These are phyloP conservation scores for Neostapfia colusana DNA, from an alignment of 176 grass and related monocot species.

Conservation along the genomic window DNA sequence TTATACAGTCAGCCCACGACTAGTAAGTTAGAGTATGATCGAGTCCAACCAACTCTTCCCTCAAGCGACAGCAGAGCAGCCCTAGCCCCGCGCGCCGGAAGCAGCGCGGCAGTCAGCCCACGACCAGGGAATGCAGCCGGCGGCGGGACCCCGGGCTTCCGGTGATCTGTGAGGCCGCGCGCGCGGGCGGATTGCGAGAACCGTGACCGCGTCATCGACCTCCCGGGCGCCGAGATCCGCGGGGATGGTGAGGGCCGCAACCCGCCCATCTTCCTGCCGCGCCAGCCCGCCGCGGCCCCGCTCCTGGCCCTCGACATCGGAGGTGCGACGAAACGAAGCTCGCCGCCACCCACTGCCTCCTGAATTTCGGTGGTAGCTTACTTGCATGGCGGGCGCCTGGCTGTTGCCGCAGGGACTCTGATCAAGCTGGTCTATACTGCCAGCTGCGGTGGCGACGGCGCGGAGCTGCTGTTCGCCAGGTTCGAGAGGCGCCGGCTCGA, in stretches of 20 bases:
- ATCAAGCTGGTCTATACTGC: slow-evolving; percentile 89
- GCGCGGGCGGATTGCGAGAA: not conserved
- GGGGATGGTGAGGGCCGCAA: slow-evolving; percentile 46
- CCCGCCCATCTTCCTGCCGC: slow-evolving; percentile 79
- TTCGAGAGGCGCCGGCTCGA: slow-evolving; percentile 79
- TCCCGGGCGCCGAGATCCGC: slow-evolving; percentile 80
- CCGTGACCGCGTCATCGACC: slow-evolving; percentile 39
- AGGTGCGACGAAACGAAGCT: slow-evolving; percentile 43
- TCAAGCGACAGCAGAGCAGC: too few relatives aligned
- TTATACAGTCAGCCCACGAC: too few relatives aligned
- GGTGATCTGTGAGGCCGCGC: not conserved
- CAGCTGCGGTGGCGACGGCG: slow-evolving; percentile 34
- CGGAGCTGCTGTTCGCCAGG: slow-evolving; percentile 75
- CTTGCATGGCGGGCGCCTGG: not conserved
- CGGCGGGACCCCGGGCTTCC: not conserved
- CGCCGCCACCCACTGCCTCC: too few relatives aligned
- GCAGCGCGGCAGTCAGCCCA: too few relatives aligned
- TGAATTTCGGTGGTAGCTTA: not conserved
- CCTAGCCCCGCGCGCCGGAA: too few relatives aligned
- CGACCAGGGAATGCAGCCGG: too few relatives aligned
- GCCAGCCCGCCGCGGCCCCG: slow-evolving; percentile 56
- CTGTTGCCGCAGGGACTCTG: slow-evolving; percentile 59
- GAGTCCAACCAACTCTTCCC: too few relatives aligned
- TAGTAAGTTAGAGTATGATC: too few relatives aligned
- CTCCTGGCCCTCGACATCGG: slow-evolving; percentile 90